These are phyloP conservation scores for Penicillium sp. DNA, from an alignment of 2,329 filamentous ascomycete species.

Conservation along the genomic window DNA sequence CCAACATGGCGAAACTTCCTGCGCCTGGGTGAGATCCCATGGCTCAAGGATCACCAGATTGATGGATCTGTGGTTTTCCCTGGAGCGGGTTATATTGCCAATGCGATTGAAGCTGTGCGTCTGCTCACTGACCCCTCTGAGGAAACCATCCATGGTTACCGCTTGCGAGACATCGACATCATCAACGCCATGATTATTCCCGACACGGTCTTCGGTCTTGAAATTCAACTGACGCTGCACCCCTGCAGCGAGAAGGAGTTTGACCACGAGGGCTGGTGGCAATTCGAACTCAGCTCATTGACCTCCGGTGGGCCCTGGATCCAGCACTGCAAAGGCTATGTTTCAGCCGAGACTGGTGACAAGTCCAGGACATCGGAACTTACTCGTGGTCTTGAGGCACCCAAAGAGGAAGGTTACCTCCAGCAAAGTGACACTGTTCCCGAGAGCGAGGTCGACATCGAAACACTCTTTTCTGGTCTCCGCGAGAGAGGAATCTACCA, in stretches of 20 bases:
- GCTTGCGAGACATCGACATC: neutral
- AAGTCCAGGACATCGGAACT: neutral
- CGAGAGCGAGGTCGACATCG: neutral
- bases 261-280: no score
- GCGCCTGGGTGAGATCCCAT: neutral
- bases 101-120: conserved; percentile 1
- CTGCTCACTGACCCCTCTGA: neutral
- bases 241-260: no score
- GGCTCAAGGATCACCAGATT: conserved; percentile 1
- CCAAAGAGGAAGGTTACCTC: neutral
- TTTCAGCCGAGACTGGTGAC: neutral
- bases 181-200: neutral
- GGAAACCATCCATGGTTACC: neutral
- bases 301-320: neutral
- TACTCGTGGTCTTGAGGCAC: neutral
- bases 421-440: neutral
- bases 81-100: neutral
- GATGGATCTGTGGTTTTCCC: conserved; percentile 4
- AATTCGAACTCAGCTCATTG: neutral
- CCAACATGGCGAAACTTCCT: conserved; percentile 8
- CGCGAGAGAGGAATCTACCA: neutral
- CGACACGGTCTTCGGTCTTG: neutral
- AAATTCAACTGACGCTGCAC: neutral
- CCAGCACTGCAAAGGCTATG: neutral
- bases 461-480: neutral